Evolutionary conservation across 257 asterid species (phyloP), one percentile per base, ranked within the genome.

Genomic region (Capsicum pubescens): DNA sequence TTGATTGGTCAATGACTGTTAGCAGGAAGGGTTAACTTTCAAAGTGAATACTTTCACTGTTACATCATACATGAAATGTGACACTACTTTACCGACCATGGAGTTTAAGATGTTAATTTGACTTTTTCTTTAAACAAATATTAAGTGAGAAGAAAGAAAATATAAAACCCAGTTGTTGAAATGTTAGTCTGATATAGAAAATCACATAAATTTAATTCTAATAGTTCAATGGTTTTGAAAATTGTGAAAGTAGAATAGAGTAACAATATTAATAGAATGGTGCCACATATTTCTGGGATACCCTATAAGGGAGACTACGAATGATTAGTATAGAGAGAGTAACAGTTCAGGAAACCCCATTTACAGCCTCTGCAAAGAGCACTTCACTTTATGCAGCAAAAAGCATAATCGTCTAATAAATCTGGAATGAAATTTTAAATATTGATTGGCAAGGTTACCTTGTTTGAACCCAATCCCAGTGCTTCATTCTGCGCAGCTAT

Each of bases 401-500:
- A 69, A 61, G 58, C 67, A 39, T 9, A 83, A 69, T 35, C 56
- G 21, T 83, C 71, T 15, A 71, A 39, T n/a, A 48, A 76, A 76
- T 52, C 81, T 48, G 80, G 44, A 17, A 76, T 52, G 81, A 76
- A 52, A 52, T 8, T 76, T 76, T 46, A 76, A 26, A 76, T 13
- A 76, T 76, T 52, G 63, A 13, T 13, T 76, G 8, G 63, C 81
- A 82, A 64, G 79, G 50, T 86, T 86, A 95, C 98, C 96, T 85
- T 89, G 85, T 87, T 88, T 63, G 90, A 82, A 82, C 89, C 84
- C 84, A 77, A 87, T 84, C 87, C 90, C 86, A 89, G 80, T 60
- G 85, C 86, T 67, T 88, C 91, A 79, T 89, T 89, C 83, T 87
- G 80, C 26, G 87, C 86, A 82, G 86, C 83, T 57, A 96, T 81